phyloP scores from a whole-genome alignment of 1,284 basidiomycete genomes.

The Ustilago xerochloae region DNA sequence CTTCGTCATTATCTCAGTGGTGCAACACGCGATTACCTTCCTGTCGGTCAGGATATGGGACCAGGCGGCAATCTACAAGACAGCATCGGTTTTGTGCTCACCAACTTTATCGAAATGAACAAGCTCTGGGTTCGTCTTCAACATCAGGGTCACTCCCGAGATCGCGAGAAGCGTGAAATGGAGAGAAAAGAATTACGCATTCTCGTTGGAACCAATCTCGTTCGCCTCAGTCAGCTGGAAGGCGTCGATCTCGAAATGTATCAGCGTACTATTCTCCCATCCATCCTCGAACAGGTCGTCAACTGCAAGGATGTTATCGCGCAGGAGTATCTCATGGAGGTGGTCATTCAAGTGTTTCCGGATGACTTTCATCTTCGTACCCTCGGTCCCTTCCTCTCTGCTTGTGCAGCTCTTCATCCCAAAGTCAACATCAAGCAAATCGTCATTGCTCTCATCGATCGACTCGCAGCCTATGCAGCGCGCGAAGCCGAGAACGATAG shows the following conservation, averaged over 20 bases:
- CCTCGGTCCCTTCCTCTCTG: conserved; percentile 63
- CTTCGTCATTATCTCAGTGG: conserved; percentile 67
- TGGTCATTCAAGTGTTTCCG: conserved; percentile 68
- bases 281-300: conserved; percentile 67
- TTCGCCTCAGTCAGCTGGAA: conserved; percentile 67
- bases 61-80: conserved; percentile 64
- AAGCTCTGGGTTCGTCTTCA: conserved; percentile 68
- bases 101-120: conserved; percentile 69
- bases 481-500: conserved; percentile 66
- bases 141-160: conserved; percentile 66
- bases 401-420: conserved; percentile 66
- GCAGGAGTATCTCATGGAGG: conserved; percentile 68
- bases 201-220: conserved; percentile 68
- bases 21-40: conserved; percentile 66
- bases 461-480: conserved; percentile 65
- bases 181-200: conserved; percentile 66
- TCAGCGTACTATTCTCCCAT: conserved; percentile 61
- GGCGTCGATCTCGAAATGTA: conserved; percentile 67
- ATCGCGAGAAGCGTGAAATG: conserved; percentile 67
- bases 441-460: conserved; percentile 66
- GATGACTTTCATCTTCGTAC: conserved; percentile 68
- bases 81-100: conserved; percentile 66
- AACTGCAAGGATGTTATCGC: conserved; percentile 68
- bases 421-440: conserved; percentile 68
- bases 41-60: conserved; percentile 61